Conservation (phyloP, 352 stramenopile species). For the Pythium insidiosum region DNA sequence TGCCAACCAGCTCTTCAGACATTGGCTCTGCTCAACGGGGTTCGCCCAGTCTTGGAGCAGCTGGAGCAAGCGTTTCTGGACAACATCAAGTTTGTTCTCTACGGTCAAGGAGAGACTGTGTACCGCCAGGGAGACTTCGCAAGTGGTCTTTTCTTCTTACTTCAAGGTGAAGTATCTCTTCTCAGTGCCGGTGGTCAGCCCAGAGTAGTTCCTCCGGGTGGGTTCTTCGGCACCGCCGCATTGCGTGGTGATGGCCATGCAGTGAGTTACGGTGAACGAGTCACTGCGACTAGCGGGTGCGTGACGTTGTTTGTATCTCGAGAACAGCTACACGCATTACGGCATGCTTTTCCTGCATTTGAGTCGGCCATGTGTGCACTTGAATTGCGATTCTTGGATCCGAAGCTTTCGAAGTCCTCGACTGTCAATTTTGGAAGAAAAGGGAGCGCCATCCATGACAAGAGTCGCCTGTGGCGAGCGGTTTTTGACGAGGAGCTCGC, state of each 20-base stretch:
- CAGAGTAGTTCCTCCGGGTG: conserved; percentile 31
- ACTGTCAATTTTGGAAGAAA: conserved; percentile 5
- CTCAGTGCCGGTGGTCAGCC: conserved; percentile 24
- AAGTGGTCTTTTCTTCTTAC: conserved; percentile 45
- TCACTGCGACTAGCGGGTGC: conserved; percentile 39
- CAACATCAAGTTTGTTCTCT: conserved; percentile 62
- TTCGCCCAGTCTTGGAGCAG: conserved; percentile 30
- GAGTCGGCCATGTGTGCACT: conserved; percentile 25
- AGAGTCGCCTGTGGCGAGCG: neutral
- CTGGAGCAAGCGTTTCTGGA: conserved; percentile 51
- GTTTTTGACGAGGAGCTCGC: conserved; percentile 11
- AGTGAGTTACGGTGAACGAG: conserved; percentile 35
- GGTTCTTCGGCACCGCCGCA: conserved; percentile 43
- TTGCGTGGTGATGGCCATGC: conserved; percentile 26
- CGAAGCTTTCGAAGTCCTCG: conserved; percentile 39
- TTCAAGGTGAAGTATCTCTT: conserved; percentile 43
- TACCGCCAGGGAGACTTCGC: conserved; percentile 57
- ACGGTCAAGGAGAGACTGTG: conserved; percentile 55
- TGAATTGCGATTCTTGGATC: conserved; percentile 38
- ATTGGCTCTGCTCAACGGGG: conserved; percentile 31
- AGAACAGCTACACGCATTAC: conserved; percentile 35
- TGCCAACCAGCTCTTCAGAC: conserved; percentile 52
- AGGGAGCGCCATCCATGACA: neutral
- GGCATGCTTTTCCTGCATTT: conserved; percentile 20
- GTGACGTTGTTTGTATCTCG: conserved; percentile 47